Percentiles rank a stretch among this genome's conserved stretches.
Conservation (phyloP, 805 yeast species). For the Candida suzukii region DNA sequence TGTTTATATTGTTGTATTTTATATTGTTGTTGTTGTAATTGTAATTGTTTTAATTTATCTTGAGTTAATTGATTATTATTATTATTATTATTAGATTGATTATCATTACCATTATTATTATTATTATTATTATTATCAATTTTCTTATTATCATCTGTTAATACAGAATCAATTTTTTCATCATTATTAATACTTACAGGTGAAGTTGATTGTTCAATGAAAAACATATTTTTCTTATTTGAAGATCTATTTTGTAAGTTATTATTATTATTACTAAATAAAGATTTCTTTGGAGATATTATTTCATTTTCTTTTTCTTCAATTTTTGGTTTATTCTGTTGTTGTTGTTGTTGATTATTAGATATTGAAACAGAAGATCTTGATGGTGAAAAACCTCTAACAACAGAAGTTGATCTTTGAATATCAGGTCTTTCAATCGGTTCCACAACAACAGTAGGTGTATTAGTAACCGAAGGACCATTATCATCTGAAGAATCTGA, state of each 20-base stretch:
- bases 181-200: slow-evolving; percentile 13
- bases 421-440: slow-evolving; percentile 5
- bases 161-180: neutral
- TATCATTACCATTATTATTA: too few relatives aligned
- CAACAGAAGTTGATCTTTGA: slow-evolving; percentile 9
- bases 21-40: neutral
- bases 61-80: neutral
- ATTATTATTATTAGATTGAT: neutral
- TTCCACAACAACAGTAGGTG: too few relatives aligned
- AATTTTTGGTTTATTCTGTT: too few relatives aligned
- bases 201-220: slow-evolving; percentile 25
- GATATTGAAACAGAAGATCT: slow-evolving; percentile 6
- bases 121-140: too few relatives aligned
- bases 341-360: too few relatives aligned
- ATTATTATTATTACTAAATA: neutral
- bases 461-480: too few relatives aligned
- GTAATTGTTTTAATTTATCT: neutral
- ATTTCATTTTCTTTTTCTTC: slow-evolving; percentile 1
- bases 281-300: neutral
- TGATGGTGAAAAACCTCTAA: slow-evolving; percentile 9
- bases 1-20: neutral
- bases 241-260: neutral
- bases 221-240: slow-evolving; percentile 17
- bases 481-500: slow-evolving; percentile 14
- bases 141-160: neutral